A percentile compares a stretch with the other conserved stretches of the same genome.
Conservation (phyloP, 129 eudicot genomes). For the Sambucus nigra region DNA sequence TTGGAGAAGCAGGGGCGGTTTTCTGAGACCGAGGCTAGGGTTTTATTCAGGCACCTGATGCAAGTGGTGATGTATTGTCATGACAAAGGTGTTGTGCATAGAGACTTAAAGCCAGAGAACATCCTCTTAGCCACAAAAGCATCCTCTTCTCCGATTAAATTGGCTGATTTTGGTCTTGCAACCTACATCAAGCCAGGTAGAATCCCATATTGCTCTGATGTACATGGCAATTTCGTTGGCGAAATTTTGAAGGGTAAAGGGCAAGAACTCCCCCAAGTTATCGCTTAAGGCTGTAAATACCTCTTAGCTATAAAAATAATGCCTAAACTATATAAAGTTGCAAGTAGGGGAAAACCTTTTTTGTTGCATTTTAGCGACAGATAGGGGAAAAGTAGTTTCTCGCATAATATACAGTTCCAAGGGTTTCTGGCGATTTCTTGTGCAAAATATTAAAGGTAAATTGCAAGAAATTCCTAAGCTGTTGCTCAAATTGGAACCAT, state of each 20-base stretch:
- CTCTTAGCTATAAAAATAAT: too few relatives aligned
- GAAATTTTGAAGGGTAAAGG: neutral
- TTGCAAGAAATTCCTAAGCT: too few relatives aligned
- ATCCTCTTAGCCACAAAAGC: slow-evolving; percentile 54
- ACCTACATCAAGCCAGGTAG: slow-evolving; percentile 61
- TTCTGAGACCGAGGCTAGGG: slow-evolving; percentile 53
- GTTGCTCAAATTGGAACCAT: too few relatives aligned
- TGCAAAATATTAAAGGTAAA: too few relatives aligned
- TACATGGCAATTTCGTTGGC: neutral
- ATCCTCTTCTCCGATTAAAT: slow-evolving; percentile 50
- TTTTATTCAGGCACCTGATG: slow-evolving; percentile 57
- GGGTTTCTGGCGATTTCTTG: too few relatives aligned
- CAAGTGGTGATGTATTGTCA: slow-evolving; percentile 70
- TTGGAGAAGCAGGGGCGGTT: slow-evolving; percentile 60
- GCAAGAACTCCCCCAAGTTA: too few relatives aligned
- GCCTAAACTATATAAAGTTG: too few relatives aligned
- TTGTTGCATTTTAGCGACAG: too few relatives aligned
- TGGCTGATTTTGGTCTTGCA: slow-evolving; percentile 92
- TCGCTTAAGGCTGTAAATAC: too few relatives aligned
- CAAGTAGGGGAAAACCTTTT: too few relatives aligned
- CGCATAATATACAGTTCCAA: too few relatives aligned
- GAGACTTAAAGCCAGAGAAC: slow-evolving; percentile 87
- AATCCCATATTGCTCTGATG: neutral
- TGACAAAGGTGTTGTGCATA: slow-evolving; percentile 69
- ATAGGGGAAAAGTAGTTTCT: too few relatives aligned